Base-by-base conservation (phyloP, 2,329 filamentous ascomycete genomes). In the Bipolaris cookei region DNA sequence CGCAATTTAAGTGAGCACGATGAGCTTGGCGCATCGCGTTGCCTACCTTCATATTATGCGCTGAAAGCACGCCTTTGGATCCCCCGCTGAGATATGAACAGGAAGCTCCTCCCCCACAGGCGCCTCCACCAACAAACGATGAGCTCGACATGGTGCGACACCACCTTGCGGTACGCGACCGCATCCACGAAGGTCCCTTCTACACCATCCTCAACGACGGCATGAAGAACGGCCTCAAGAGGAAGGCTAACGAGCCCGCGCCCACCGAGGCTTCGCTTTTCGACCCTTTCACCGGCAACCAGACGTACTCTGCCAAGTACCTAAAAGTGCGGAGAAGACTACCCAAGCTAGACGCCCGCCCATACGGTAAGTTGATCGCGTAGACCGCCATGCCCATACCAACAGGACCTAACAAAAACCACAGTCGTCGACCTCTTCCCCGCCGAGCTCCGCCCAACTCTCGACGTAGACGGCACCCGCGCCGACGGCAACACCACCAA, bases 221-320 rank as follows among this genome's bases (percentile, higher is more conserved):
- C 54, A 78, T 65, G 76, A 79, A 66, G 71, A 79, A 67, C 61
- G 70, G 74, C 60, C 69, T 82, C 62, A 74, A 74, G 59, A 58
- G 69, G 6, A 75, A 71, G 44, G 70, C 64, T 28, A 68, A 61
- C 49, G 71, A 78, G 57, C 80, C 81, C 18, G 68, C 66, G n/a
- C 68, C 72, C 11, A 71, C 72, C 42, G 71, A 74, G 39, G 67
- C 67, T 6, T 66, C 68, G 11, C 65, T 76, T 0, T 84, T 87
- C 66, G 84, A 88, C 69, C 84, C 86, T 1, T 88, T 88, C 66
- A 80, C 82, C 41, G 84, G 84, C 53, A 87, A 87, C 73, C 83
- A 83, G 37, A 86, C 84, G 0, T 88, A 86, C 68, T 82, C 82
- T 14, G 79, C 83, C 51, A 83, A 81, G 66, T 88, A 86, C 70